These are phyloP conservation scores for Elsinoe perseae DNA, from an alignment of 2,329 filamentous ascomycete genomes.

Conservation along the genomic window DNA sequence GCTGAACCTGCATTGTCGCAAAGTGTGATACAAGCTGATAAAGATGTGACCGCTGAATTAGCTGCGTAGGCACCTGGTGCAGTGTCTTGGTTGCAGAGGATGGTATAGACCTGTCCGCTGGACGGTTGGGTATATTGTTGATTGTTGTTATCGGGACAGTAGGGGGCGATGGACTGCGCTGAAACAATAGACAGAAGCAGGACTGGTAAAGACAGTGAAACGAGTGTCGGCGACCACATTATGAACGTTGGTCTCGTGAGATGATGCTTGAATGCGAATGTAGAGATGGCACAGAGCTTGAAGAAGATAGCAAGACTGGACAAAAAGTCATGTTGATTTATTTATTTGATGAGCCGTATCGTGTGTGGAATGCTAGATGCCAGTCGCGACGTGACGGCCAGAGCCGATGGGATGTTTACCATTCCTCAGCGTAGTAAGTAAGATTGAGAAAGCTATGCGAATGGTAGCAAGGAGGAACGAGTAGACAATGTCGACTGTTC, in stretches of 20 bases:
- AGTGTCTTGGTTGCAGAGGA: constrained; percentile 18
- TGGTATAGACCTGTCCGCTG: constrained; percentile 13
- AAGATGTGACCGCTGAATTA: constrained; percentile 2
- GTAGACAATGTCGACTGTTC: background rate
- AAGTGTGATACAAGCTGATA: constrained; percentile 12
- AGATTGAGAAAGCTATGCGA: background rate
- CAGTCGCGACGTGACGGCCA: constrained; percentile 7
- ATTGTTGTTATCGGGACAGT: constrained; percentile 9
- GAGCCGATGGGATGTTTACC: constrained; percentile 7
- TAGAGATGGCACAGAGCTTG: background rate
- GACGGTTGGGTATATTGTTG: constrained; percentile 16
- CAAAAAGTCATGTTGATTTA: constrained; percentile 14
- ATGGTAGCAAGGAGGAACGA: background rate
- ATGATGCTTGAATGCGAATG: background rate
- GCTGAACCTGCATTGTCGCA: constrained; percentile 8
- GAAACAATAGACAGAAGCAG: constrained; percentile 8
- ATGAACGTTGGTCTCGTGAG: constrained; percentile 5
- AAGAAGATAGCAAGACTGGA: constrained; percentile 8
- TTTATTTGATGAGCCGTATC: background rate
- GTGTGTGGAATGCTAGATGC: constrained; percentile 6
- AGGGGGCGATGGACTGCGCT: constrained; percentile 8
- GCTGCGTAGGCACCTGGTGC: constrained; percentile 11
- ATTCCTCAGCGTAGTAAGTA: constrained; percentile 1
- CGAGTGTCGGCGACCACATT: constrained; percentile 14
- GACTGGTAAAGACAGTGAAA: constrained; percentile 12